Base-by-base conservation (phyloP, 768 basidiomycete genomes). In the Trametes gibbosa region DNA sequence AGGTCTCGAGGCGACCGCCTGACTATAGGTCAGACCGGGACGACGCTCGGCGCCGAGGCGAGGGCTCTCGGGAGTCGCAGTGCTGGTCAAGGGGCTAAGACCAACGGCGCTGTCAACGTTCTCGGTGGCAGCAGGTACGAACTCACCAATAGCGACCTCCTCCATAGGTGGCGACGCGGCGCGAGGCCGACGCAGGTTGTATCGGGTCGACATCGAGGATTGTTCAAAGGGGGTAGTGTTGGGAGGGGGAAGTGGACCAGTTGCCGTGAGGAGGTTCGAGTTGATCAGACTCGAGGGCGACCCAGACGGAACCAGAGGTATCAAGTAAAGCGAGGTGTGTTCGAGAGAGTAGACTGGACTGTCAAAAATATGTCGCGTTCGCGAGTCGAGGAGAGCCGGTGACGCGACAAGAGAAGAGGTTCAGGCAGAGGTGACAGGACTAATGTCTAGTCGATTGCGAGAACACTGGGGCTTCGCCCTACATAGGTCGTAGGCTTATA, bases 231-330 rank as follows among this genome's bases (percentile, higher is more conserved):
- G n/a, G n/a, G n/a, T n/a, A 50, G 42, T 46, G 14, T 37, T 9
- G n/a, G 14, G 41, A 21, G 21, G 14, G 34, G 8, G 29, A 54
- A 21, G 37, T 7, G 24, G 19, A 19, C 24, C 21, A 17, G 45
- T 21, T 24, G 49, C 25, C 32, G 46, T 19, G 56, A 54, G 62
- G 62, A 55, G 10, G 19, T 21, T 23, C 62, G 54, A 60, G 62
- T 56, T 63, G 62, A 63, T 63, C 61, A 62, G 64, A 59, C 64
- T 60, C 58, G 63, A 41, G 0, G 56, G 34, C 21, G 29, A 24
- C 35, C 64, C 61, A 62, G 61, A 48, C 45, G 48, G 32, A 32
- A 32, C 46, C 23, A 39, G 24, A 41, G 53, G 53, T 39, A 37
- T 47, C 21, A 53, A 50, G 49, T n/a, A 42, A 29, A 40, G 52